phyloP scores from a whole-genome alignment of 331 rosid species.

The Cydonia oblonga region DNA sequence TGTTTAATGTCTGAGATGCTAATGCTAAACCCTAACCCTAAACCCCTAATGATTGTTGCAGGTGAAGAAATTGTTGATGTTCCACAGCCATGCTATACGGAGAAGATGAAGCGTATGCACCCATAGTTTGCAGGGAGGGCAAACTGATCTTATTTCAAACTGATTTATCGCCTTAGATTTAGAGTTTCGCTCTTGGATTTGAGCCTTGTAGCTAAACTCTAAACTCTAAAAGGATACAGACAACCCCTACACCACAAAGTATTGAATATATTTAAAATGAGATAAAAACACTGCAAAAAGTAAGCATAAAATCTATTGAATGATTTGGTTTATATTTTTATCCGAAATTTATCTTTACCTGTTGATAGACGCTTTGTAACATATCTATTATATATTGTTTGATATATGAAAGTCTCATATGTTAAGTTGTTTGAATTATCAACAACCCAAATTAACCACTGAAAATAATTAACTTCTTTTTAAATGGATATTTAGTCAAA shows the following conservation, averaged over 20 bases:
- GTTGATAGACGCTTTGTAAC: not conserved
- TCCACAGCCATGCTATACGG: too few relatives aligned
- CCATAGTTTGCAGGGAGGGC: not conserved
- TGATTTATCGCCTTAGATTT: not conserved
- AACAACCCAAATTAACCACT: not conserved
- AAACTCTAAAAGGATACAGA: not conserved
- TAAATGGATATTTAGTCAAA: not conserved
- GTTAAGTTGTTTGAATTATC: not conserved
- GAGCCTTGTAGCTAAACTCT: not conserved
- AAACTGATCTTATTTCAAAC: not conserved
- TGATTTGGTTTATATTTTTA: not conserved
- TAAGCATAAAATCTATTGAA: too few relatives aligned
- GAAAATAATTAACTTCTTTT: too few relatives aligned
- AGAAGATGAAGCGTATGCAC: too few relatives aligned
- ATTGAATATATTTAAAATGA: not conserved
- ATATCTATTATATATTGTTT: too few relatives aligned
- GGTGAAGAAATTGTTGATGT: not conserved
- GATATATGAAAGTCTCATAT: too few relatives aligned
- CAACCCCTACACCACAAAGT: not conserved
- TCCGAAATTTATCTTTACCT: too few relatives aligned
- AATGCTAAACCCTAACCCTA: not conserved
- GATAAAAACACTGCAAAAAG: too few relatives aligned
- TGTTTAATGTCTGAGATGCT: not conserved
- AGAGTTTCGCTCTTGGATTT: not conserved
- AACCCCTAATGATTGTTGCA: not conserved